A percentile compares a stretch with the other conserved stretches of the same genome.
phyloP scores from a whole-genome alignment of 768 basidiomycete species.

The Kwoniella bestiolae region DNA sequence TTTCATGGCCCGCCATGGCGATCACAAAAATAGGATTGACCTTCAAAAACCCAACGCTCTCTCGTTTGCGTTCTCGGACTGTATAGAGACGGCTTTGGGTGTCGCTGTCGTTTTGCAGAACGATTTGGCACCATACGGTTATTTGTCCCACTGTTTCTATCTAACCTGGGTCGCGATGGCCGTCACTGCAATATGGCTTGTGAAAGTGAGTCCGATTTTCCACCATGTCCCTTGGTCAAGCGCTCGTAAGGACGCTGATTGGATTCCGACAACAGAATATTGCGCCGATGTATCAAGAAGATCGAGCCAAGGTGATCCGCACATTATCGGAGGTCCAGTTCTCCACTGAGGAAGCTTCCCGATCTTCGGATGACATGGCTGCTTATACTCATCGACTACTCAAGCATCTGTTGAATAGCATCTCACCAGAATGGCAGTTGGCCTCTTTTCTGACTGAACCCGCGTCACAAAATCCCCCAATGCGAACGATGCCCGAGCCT shows the following conservation, averaged over 20 bases:
- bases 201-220: slow-evolving; percentile 5
- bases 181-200: slow-evolving; percentile 18
- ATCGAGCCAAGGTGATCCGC: slow-evolving; percentile 4
- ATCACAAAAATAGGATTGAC: not conserved
- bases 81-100: slow-evolving; percentile 16
- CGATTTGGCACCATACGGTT: slow-evolving; percentile 12
- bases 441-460: not conserved
- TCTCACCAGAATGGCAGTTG: slow-evolving; percentile 8
- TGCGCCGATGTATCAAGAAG: slow-evolving; percentile 6
- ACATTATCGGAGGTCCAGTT: slow-evolving; percentile 8
- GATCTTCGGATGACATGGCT: slow-evolving; percentile 19
- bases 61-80: slow-evolving; percentile 12
- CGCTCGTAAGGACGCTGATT: not conserved
- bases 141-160: slow-evolving; percentile 11
- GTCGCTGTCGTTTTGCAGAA: slow-evolving; percentile 9
- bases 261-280: not conserved
- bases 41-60: slow-evolving; percentile 11
- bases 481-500: not conserved
- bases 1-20: slow-evolving; percentile 6
- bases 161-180: slow-evolving; percentile 20
- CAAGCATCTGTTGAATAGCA: slow-evolving; percentile 15
- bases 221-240: not conserved
- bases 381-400: slow-evolving; percentile 22
- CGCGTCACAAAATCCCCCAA: not conserved
- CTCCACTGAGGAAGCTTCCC: slow-evolving; percentile 18